phyloP scores from a whole-genome alignment of 75 land plant genomes.

The Picea glauca region DNA sequence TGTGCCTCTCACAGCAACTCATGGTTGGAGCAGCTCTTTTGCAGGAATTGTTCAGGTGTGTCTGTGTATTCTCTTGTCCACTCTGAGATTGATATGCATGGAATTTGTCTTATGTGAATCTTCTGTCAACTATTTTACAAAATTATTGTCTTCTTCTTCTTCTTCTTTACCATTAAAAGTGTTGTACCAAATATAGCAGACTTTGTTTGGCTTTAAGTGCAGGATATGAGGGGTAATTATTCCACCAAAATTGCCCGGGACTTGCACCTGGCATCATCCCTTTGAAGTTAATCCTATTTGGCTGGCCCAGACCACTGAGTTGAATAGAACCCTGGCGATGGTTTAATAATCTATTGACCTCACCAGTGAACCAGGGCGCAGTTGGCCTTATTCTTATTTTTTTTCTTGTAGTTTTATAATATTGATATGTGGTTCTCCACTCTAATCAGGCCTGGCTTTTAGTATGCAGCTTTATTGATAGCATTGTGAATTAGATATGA shows the following conservation, averaged over 20 bases:
- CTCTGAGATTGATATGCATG: background rate
- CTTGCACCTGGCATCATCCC: too few relatives aligned
- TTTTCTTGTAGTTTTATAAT: background rate
- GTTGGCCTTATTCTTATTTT: background rate
- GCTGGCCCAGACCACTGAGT: too few relatives aligned
- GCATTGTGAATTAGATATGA: background rate
- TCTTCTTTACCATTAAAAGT: background rate
- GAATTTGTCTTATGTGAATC: background rate
- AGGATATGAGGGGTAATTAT: too few relatives aligned
- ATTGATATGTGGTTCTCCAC: background rate
- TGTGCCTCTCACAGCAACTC: slow-evolving; percentile 32
- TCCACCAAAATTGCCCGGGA: too few relatives aligned
- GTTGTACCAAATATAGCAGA: too few relatives aligned
- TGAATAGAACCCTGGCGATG: too few relatives aligned
- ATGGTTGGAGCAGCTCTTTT: slow-evolving; percentile 39
- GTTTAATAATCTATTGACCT: too few relatives aligned
- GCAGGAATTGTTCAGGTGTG: slow-evolving; percentile 41
- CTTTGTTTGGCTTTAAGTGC: too few relatives aligned
- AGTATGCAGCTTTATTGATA: background rate
- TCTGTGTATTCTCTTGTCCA: background rate
- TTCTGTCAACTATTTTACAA: background rate
- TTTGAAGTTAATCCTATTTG: too few relatives aligned
- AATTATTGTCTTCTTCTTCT: background rate
- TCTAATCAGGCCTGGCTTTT: background rate
- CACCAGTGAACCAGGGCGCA: too few relatives aligned